Base-by-base conservation (phyloP, 2,329 filamentous ascomycete genomes). In the Pyricularia sp. region DNA sequence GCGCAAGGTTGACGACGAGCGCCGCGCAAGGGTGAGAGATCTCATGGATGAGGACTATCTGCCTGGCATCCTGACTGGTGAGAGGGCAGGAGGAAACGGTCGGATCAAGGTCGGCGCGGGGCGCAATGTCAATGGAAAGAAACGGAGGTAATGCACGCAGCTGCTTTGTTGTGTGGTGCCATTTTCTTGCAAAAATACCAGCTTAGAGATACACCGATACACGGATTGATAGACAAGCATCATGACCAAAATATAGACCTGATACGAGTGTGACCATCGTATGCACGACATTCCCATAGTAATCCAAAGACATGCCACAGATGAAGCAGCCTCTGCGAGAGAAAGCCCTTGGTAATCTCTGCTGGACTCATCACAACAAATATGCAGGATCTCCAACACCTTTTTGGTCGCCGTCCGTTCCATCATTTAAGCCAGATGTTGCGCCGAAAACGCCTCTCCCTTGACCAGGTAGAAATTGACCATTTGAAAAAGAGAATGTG, bases 41-140 rank as follows among this genome's bases (percentile, higher is more conserved):
- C 80, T 97, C 69, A 96, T 98, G 94, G 94, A 98, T 76, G 90
- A 96, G 76, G 94, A 99, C 79, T 97, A 94, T 77, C 79, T 98
- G 71, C 95, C 95, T 0, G 84, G 88, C 42, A 92, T 99, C 65
- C 77, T 99, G 75, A 95, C 88, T 0, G 95, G 95, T 0, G 88
- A 94, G 74, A 84, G 94, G 72, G 85, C 77, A 9, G 86, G 59
- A 26, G 80, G 80, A 4, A 86, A 87, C 2, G 91, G 90, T 0
- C 90, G 87, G 79, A 87, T 92, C 70, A 90, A 88, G 76, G 88
- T 98, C 12, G 95, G 95, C 10, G 93, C 92, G 12, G 95, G 95
- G 10, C 88, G 89, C 76, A 93, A 90, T 76, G 87, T 98, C 68
- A 99, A 99, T 79, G 90, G 92, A 50, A 90, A 83, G 78, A 91